phyloP scores from a whole-genome alignment of 2,329 filamentous ascomycete species.

The Fusarium sambucinum region DNA sequence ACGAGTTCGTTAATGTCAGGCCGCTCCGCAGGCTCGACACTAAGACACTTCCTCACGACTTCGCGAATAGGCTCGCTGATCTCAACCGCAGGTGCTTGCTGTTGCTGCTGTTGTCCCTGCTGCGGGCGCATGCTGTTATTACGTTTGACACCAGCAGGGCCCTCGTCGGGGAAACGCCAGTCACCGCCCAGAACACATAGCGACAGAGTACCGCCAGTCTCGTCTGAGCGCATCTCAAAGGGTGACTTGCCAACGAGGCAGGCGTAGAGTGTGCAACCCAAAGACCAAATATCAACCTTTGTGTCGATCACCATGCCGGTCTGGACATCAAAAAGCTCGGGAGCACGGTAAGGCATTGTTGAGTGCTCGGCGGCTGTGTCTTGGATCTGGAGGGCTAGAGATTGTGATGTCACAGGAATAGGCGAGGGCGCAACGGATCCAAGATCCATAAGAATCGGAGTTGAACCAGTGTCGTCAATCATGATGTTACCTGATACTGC shows the following conservation, averaged over 20 bases:
- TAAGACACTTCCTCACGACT: conserved; percentile 86
- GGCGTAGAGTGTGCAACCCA: conserved; percentile 97
- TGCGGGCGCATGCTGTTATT: conserved; percentile 56
- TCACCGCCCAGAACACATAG: conserved; percentile 94
- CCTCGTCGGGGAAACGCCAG: conserved; percentile 96
- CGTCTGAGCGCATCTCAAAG: conserved; percentile 94
- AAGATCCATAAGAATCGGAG: conserved; percentile 96
- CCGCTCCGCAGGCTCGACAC: conserved; percentile 86
- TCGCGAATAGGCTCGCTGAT: conserved; percentile 89
- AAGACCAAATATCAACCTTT: conserved; percentile 97
- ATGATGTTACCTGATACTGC: conserved; percentile 84
- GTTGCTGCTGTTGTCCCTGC: conserved; percentile 51
- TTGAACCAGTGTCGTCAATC: conserved; percentile 91
- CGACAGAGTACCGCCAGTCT: conserved; percentile 92
- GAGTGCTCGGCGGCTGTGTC: conserved; percentile 96
- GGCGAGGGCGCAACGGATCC: conserved; percentile 91
- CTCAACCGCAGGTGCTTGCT: conserved; percentile 54
- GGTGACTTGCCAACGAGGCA: conserved; percentile 97
- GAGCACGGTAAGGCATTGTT: conserved; percentile 98
- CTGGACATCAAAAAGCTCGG: conserved; percentile 97
- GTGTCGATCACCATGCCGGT: conserved; percentile 92
- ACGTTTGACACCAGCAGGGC: conserved; percentile 66
- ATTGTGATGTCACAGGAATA: conserved; percentile 88
- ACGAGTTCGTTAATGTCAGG: conserved; percentile 91
- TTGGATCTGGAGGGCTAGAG: conserved; percentile 90